Percentiles rank a stretch among this genome's conserved stretches.
These are phyloP conservation scores for Ocimum tenuiflorum DNA, from an alignment of 257 asterid genomes.

Conservation along the genomic window DNA sequence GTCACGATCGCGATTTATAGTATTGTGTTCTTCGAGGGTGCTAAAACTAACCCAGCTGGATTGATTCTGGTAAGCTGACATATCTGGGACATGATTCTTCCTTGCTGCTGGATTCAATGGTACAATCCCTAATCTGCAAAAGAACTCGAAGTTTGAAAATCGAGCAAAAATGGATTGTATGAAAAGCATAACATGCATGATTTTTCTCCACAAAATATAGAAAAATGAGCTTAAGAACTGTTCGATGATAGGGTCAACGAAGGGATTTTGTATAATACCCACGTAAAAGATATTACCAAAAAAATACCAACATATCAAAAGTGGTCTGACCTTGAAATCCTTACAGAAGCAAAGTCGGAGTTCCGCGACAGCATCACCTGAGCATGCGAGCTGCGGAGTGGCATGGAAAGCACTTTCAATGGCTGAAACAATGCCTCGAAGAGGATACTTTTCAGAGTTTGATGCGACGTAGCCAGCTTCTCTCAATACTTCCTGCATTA, in stretches of 20 bases:
- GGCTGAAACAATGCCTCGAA: constrained; percentile 66
- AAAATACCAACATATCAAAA: neutral
- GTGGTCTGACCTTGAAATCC: constrained; percentile 66
- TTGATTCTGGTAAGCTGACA: constrained; percentile 60
- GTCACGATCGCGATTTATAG: too few species aligned
- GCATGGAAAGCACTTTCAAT: constrained; percentile 68
- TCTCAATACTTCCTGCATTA: constrained; percentile 53
- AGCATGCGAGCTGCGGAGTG: constrained; percentile 70
- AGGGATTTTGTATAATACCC: too few species aligned
- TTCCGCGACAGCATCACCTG: constrained; percentile 63
- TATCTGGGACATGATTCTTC: constrained; percentile 51
- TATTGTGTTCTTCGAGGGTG: too few species aligned
- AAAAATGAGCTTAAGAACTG: neutral
- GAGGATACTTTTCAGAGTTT: constrained; percentile 67
- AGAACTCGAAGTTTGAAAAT: neutral
- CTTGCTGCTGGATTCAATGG: constrained; percentile 21
- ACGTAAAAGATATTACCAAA: too few species aligned
- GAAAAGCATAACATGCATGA: neutral
- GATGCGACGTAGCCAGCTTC: constrained; percentile 80
- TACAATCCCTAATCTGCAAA: constrained; percentile 73
- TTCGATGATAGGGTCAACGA: too few species aligned
- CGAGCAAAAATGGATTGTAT: neutral
- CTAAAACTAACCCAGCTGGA: constrained; percentile 35
- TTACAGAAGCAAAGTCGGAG: constrained; percentile 77
- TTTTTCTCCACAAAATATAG: neutral